Evolutionary conservation across 1,139 yeast species (phyloP).

Genomic region (Tardiomyces blankii): DNA sequence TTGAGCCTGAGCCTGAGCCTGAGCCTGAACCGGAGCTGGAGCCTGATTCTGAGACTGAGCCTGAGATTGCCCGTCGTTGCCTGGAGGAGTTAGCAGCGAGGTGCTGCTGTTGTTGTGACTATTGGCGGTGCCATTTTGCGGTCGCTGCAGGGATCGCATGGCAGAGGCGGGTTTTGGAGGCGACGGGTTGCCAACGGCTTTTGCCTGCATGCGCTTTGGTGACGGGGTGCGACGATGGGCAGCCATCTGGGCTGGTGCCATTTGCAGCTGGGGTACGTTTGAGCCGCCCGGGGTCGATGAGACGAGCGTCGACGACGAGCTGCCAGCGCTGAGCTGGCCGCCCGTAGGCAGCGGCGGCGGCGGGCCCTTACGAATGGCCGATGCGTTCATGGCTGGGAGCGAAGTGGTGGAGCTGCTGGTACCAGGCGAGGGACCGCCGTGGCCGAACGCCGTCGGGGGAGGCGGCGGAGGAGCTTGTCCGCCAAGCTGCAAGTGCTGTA

Average conservation of each 20-base stretch:
- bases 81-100: not conserved
- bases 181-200: not conserved
- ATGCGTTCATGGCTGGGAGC: not conserved
- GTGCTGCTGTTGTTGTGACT: no score
- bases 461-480: no score
- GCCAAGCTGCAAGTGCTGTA: no score
- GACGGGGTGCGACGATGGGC: conserved; percentile 3
- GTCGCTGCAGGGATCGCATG: not conserved
- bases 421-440: not conserved
- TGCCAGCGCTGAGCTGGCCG: no score
- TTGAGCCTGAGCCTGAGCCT: no score
- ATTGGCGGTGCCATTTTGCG: not conserved
- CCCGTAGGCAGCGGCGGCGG: not conserved
- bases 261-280: no score
- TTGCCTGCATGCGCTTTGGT: conserved; percentile 1
- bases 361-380: not conserved
- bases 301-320: no score
- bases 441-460: no score
- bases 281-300: no score
- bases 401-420: not conserved
- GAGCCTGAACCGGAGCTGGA: no score
- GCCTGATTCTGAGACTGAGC: no score
- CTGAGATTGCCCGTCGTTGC: not conserved
- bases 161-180: conserved; percentile 1
- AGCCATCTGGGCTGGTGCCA: not conserved